Evolutionary conservation across 306 rosid genomes (phyloP).

Genomic region (Vicia sativa): DNA sequence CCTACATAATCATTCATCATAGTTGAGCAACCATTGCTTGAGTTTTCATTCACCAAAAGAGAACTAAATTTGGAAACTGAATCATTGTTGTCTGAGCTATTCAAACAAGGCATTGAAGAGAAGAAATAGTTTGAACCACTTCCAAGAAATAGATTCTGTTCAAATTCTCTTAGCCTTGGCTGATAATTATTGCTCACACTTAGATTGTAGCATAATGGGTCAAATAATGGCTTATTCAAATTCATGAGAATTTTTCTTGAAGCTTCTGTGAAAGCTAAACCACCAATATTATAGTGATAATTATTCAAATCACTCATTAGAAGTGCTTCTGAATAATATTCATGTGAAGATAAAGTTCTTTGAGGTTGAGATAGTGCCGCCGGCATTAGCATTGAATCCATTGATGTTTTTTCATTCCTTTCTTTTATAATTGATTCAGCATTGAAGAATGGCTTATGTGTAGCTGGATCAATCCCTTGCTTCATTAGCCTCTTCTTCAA

Average conservation of each 20-base stretch:
- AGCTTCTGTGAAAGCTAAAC: conserved; percentile 38
- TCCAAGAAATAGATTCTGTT: conserved; percentile 39
- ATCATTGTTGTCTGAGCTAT: conserved; percentile 59
- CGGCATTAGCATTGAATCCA: conserved; percentile 42
- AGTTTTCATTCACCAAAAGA: conserved; percentile 55
- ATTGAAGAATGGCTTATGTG: conserved; percentile 67
- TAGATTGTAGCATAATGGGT: conserved; percentile 51
- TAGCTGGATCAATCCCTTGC: conserved; percentile 91
- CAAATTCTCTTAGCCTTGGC: conserved; percentile 28
- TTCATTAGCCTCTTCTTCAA: conserved; percentile 90
- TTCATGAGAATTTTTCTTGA: conserved; percentile 41
- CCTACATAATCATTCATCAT: conserved; percentile 51
- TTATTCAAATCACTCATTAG: conserved; percentile 47
- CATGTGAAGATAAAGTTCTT: conserved; percentile 27
- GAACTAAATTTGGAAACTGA: conserved; percentile 55
- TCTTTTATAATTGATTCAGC: conserved; percentile 40
- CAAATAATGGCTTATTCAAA: conserved; percentile 39
- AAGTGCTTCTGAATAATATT: conserved; percentile 49
- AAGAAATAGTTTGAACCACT: conserved; percentile 45
- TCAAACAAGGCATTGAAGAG: conserved; percentile 68
- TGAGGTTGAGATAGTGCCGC: conserved; percentile 43
- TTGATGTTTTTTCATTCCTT: conserved; percentile 38
- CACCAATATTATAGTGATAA: conserved; percentile 40
- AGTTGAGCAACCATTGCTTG: conserved; percentile 66
- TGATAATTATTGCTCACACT: not conserved